Percentiles rank a stretch among this genome's conserved stretches.
Conservation (phyloP, 2,329 filamentous ascomycete genomes). For the Alternaria sp. region DNA sequence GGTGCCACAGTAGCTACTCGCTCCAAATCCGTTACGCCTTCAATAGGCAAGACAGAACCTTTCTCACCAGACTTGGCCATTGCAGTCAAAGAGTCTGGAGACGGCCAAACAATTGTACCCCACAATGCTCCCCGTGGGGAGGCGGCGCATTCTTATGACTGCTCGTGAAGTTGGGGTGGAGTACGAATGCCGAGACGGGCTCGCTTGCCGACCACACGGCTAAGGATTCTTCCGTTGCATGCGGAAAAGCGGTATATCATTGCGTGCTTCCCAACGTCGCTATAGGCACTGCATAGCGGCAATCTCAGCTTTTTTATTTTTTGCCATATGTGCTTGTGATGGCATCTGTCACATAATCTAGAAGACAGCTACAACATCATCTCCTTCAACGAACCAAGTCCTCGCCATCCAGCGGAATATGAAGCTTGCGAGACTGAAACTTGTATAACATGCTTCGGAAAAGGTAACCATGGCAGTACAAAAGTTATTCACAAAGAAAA, state of each 20-base stretch:
- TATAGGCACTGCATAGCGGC: too few species aligned
- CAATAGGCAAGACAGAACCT: not conserved
- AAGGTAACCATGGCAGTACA: too few species aligned
- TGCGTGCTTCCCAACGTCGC: not conserved
- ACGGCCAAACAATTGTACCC: not conserved
- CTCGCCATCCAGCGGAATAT: too few species aligned
- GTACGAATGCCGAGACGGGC: not conserved
- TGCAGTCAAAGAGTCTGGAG: not conserved
- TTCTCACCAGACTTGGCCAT: not conserved
- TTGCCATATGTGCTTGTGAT: too few species aligned
- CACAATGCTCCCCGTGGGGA: not conserved
- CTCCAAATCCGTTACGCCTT: conserved; percentile 10
- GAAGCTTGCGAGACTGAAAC: too few species aligned
- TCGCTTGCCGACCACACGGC: not conserved
- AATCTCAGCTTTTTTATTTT: too few species aligned
- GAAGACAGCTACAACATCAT: too few species aligned
- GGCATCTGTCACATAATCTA: too few species aligned
- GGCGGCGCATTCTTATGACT: not conserved
- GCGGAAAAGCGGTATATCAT: not conserved
- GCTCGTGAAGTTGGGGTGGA: not conserved
- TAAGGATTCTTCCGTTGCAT: not conserved
- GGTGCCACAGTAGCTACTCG: conserved; percentile 3
- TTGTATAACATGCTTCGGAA: too few species aligned
- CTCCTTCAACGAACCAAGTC: too few species aligned
- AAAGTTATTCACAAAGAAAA: too few species aligned